Evolutionary conservation across 352 stramenopile genomes (phyloP), one percentile per base, ranked within the genome.

Genomic region (Pythium aquatile): DNA sequence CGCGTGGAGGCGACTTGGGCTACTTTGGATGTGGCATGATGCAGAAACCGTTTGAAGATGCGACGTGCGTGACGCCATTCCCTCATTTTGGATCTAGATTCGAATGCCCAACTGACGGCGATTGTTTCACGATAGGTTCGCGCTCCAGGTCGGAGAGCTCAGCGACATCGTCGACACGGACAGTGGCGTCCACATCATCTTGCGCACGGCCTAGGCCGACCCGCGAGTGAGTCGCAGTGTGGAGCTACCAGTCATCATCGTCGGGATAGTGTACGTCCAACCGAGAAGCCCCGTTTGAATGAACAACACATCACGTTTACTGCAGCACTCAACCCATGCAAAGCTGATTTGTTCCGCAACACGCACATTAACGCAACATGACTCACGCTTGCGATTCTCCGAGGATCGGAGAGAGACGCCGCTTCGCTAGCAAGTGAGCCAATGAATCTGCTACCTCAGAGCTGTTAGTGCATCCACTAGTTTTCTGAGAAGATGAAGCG

Each of bases 101-200:
- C 24, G 24, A n/a, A 55, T 9, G 17, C 13, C 10, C 20, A 16
- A 17, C 49, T 37, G 14, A 55, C 26, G 7, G 13, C 8, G 16
- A 11, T 8, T 20, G 7, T 37, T 37, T 2, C 5, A 9, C 17
- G 33, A 17, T 61, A 90, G 81, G 48, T 98, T 98, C 69, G 80
- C 67, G 13, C 82, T 99, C 24, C 67, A 91, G 55, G 85, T 98
- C 26, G 95, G 93, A 44, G 85, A 99, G 72, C 87, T 99, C 68
- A 98, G 87, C 57, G 88, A 79, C 53, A 94, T 99, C 66, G 91
- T 99, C 24, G 93, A 97, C 63, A 98, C 94, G 54, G 96, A 98
- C 74, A 98, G 85, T 58, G 97, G 97, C 53, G 94, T 98, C 65
- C 96, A 99, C 85, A 96, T 99, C 63, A 98, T 99, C 55, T 84